These are phyloP conservation scores for Geotrichum carabidarum DNA, from an alignment of 1,139 yeast species.

Conservation along the genomic window DNA sequence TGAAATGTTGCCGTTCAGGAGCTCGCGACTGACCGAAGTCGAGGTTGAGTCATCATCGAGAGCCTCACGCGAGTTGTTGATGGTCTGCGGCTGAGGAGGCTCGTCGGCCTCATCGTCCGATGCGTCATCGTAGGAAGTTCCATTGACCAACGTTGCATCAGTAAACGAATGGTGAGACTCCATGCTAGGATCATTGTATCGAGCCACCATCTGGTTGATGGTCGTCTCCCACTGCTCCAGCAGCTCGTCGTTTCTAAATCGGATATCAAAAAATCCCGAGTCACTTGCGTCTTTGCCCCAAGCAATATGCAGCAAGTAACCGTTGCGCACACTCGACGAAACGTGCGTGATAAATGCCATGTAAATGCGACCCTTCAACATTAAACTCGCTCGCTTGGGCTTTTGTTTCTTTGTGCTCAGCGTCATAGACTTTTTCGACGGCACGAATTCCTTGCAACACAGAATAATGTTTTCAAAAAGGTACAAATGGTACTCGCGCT, in stretches of 20 bases:
- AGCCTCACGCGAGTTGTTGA: constrained; percentile 3
- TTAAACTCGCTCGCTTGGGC: constrained; percentile 28
- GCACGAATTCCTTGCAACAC: constrained; percentile 54
- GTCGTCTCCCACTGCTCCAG: constrained; percentile 37
- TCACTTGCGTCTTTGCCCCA: constrained; percentile 39
- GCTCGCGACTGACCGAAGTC: constrained; percentile 8
- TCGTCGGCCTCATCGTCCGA: constrained; percentile 19
- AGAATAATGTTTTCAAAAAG: constrained; percentile 82
- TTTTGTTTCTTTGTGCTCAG: constrained; percentile 30
- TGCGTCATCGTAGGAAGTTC: constrained; percentile 27
- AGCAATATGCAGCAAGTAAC: constrained; percentile 34
- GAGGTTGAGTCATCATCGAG: constrained; percentile 10
- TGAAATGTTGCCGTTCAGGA: background rate
- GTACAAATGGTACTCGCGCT: constrained; percentile 84
- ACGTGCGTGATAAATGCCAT: constrained; percentile 39
- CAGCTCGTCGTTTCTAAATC: constrained; percentile 36
- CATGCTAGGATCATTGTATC: constrained; percentile 25
- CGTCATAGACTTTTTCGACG: constrained; percentile 31
- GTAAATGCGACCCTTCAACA: constrained; percentile 42
- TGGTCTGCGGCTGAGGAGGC: background rate
- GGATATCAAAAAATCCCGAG: constrained; percentile 37
- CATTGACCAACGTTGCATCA: constrained; percentile 19
- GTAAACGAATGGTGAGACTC: constrained; percentile 1
- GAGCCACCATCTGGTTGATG: constrained; percentile 29
- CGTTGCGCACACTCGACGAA: constrained; percentile 26